Percentiles rank a stretch among this genome's conserved stretches.
phyloP scores from a whole-genome alignment of 2,329 filamentous ascomycete genomes.

The Ambrosiella beaveri region DNA sequence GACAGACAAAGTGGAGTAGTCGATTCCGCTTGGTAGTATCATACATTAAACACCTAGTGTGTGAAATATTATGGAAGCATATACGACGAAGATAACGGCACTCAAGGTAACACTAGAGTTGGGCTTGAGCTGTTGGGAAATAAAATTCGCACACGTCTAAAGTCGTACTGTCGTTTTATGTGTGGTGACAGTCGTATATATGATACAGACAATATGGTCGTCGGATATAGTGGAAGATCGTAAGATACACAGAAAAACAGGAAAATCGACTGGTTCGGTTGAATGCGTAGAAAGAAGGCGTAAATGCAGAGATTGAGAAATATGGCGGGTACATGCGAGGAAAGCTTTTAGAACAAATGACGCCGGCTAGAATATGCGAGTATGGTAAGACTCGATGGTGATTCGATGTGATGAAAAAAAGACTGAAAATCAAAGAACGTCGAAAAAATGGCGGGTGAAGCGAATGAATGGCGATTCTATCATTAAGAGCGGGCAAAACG shows the following conservation, averaged over 20 bases:
- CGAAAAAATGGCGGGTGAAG: no score
- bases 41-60: not conserved
- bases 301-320: not conserved
- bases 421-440: no score
- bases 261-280: not conserved
- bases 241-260: not conserved
- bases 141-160: no score
- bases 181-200: not conserved
- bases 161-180: no score
- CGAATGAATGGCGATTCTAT: no score
- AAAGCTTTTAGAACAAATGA: no score
- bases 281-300: not conserved
- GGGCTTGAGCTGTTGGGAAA: not conserved
- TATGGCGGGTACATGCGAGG: no score
- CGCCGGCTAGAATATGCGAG: no score
- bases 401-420: no score
- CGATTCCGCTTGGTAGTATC: not conserved
- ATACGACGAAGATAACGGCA: not conserved
- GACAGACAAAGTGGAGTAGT: not conserved
- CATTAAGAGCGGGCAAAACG: no score
- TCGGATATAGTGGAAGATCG: not conserved
- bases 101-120: not conserved
- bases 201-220: not conserved
- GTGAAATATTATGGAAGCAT: not conserved
- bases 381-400: no score